phyloP scores from a whole-genome alignment of 75 land plant genomes.

The Pseudotsuga menziesii region DNA sequence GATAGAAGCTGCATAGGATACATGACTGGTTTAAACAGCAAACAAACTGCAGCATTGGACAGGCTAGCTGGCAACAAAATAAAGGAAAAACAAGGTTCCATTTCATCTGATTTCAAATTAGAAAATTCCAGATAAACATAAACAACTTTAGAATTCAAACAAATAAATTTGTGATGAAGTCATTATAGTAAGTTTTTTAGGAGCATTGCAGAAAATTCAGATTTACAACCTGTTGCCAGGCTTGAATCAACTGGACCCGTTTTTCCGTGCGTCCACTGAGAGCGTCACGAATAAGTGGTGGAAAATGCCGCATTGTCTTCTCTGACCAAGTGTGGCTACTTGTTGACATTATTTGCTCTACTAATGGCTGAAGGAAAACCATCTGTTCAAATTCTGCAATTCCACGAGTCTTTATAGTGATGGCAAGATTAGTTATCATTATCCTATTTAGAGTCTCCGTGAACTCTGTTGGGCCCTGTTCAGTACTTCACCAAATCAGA shows the following conservation, averaged over 20 bases:
- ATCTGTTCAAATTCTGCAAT: constrained; percentile 94
- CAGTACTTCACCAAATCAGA: not conserved
- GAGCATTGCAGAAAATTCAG: not conserved
- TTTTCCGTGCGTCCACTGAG: constrained; percentile 66
- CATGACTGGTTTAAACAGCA: not conserved
- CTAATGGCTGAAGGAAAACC: constrained; percentile 57
- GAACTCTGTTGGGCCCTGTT: constrained; percentile 92
- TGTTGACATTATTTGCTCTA: constrained; percentile 80
- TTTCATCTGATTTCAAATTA: not conserved
- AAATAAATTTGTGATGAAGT: not conserved
- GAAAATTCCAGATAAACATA: not conserved
- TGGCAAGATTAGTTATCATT: constrained; percentile 79
- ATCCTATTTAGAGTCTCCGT: constrained; percentile 93
- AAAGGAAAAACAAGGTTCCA: not conserved
- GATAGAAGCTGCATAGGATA: not conserved
- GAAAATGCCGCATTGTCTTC: constrained; percentile 88
- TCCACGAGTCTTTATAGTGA: constrained; percentile 98
- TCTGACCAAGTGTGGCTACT: constrained; percentile 99
- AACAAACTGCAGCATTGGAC: too few relatives aligned
- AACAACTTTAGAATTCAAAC: not conserved
- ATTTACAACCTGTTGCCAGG: constrained; percentile 88
- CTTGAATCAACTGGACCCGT: constrained; percentile 69
- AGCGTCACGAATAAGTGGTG: constrained; percentile 69
- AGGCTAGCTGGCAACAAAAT: not conserved
- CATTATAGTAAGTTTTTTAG: too few relatives aligned